These are phyloP conservation scores for Coriaria nepalensis DNA, from an alignment of 306 rosid genomes.

Conservation along the genomic window DNA sequence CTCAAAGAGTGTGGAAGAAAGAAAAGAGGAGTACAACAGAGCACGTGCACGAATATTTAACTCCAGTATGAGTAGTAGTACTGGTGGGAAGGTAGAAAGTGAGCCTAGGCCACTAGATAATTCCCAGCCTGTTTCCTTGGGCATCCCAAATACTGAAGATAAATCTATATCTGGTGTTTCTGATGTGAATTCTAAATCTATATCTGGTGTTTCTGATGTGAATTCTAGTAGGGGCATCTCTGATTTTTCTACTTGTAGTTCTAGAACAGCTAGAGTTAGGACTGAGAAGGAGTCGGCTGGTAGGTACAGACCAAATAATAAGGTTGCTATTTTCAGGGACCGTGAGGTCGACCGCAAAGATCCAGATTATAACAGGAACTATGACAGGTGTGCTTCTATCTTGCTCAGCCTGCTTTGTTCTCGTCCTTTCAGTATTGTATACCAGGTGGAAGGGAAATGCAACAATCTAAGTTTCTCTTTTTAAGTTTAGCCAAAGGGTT, in stretches of 20 bases:
- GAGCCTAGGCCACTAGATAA: constrained; percentile 52
- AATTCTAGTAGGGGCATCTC: constrained; percentile 40
- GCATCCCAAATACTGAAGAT: constrained; percentile 50
- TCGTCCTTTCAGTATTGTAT: not conserved
- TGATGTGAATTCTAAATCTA: constrained; percentile 40
- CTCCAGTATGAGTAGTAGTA: constrained; percentile 31
- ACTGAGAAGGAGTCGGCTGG: constrained; percentile 65
- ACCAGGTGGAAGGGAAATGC: not conserved
- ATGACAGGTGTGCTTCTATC: constrained; percentile 49
- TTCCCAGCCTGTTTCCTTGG: constrained; percentile 37
- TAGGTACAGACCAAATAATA: constrained; percentile 64
- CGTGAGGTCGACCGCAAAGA: constrained; percentile 86
- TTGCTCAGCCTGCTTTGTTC: not conserved
- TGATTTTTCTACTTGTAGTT: constrained; percentile 46
- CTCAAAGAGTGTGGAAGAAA: constrained; percentile 91
- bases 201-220: constrained; percentile 34
- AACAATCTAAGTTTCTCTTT: not conserved
- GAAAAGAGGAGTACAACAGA: constrained; percentile 91
- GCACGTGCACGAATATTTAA: constrained; percentile 96
- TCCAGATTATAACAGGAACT: constrained; percentile 89
- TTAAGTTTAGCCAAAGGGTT: constrained; percentile 2
- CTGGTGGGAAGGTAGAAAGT: constrained; percentile 47
- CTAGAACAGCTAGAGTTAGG: constrained; percentile 69
- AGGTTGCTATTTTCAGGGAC: constrained; percentile 92
- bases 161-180: constrained; percentile 27